A percentile compares a stretch with the other conserved stretches of the same genome.
Evolutionary conservation across 2,329 filamentous ascomycete genomes (phyloP).

Genomic region (Sporothrix luriei): DNA sequence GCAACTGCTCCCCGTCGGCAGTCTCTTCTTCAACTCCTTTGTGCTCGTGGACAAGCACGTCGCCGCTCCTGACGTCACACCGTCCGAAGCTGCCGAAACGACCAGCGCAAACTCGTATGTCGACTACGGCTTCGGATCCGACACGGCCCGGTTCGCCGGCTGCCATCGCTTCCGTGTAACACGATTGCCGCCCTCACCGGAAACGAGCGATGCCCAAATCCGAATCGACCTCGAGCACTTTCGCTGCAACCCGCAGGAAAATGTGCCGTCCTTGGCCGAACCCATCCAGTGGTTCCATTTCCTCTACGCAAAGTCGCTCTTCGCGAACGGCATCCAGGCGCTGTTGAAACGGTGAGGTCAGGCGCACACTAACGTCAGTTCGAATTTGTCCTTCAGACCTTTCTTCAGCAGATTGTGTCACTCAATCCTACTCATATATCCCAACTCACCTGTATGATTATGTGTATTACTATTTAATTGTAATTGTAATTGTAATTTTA

Average conservation of each 20-base stretch:
- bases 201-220: background rate
- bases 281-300: background rate
- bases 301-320: conserved; percentile 9
- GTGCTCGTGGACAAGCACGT: background rate
- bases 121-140: conserved; percentile 19
- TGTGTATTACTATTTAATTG: no score
- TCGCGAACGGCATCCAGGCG: conserved; percentile 21
- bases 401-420: background rate
- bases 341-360: background rate
- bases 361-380: background rate
- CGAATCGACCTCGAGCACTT: conserved; percentile 16
- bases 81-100: background rate
- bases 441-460: no score
- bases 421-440: no score
- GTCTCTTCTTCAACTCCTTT: conserved; percentile 16
- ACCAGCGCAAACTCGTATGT: background rate
- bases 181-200: background rate
- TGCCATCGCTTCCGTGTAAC: conserved; percentile 16
- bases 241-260: conserved; percentile 5
- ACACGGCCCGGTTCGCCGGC: conserved; percentile 4
- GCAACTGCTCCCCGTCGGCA: conserved; percentile 13
- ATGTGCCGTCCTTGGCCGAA: background rate
- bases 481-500: no score
- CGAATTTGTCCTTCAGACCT: background rate
- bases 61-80: background rate